phyloP scores from a whole-genome alignment of 2,329 filamentous ascomycete species.

The Dothiorella sarmentorum region DNA sequence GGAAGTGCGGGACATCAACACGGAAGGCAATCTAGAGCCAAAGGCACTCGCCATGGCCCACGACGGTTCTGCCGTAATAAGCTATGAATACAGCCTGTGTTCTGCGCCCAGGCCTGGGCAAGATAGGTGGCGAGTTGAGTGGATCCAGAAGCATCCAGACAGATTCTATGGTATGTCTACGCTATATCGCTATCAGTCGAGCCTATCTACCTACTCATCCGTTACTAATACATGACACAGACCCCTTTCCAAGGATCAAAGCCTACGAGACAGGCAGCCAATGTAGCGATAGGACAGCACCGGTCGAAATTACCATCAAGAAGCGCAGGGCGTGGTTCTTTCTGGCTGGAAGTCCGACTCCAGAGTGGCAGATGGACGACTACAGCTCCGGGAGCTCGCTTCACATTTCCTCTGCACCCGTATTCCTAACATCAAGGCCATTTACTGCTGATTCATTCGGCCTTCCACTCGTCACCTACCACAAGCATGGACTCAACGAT shows the following conservation, averaged over 20 bases:
- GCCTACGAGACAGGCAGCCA: neutral
- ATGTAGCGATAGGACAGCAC: neutral
- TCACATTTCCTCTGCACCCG: neutral
- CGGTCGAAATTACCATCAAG: neutral
- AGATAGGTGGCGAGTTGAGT: neutral
- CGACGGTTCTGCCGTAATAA: neutral
- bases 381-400: neutral
- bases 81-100: neutral
- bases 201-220: neutral
- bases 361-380: slow-evolving; percentile 14
- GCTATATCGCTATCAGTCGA: too few relatives aligned
- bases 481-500: slow-evolving; percentile 6
- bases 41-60: neutral
- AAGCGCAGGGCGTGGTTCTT: slow-evolving; percentile 5
- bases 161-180: slow-evolving; percentile 2
- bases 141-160: neutral
- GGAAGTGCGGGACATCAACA: neutral
- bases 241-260: neutral
- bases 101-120: neutral
- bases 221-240: neutral
- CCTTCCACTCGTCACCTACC: neutral
- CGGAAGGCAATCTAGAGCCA: neutral
- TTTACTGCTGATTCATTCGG: slow-evolving; percentile 4
- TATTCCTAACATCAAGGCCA: neutral
- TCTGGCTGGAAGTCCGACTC: neutral